A percentile compares a stretch with the other conserved stretches of the same genome.
These are phyloP conservation scores for Phialophora verrucosa DNA, from an alignment of 2,329 filamentous ascomycete genomes.

Conservation along the genomic window DNA sequence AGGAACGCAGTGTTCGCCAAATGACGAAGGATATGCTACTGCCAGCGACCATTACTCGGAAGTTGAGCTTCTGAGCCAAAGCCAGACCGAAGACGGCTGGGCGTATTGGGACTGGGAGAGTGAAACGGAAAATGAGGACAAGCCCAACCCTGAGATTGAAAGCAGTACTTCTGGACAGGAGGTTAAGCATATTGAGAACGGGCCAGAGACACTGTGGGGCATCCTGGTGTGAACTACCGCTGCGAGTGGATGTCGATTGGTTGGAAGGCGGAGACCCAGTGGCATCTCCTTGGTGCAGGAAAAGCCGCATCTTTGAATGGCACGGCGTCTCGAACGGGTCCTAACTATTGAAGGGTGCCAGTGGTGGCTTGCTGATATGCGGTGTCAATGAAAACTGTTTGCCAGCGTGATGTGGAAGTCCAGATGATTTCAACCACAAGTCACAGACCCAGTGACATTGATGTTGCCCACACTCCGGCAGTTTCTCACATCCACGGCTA, in stretches of 20 bases:
- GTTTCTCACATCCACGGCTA: neutral
- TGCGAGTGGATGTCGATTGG: neutral
- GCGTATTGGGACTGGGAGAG: conserved; percentile 24
- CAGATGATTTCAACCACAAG: neutral
- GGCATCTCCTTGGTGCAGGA: neutral
- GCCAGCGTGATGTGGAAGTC: neutral
- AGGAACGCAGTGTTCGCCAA: neutral
- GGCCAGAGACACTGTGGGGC: neutral
- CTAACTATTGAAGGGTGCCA: neutral
- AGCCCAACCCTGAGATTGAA: neutral
- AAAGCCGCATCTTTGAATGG: neutral
- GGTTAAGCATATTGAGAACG: neutral
- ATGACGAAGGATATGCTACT: conserved; percentile 19
- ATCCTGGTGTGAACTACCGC: neutral
- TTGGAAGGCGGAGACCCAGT: neutral
- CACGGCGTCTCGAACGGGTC: neutral
- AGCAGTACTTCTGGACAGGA: neutral
- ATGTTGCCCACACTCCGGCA: neutral
- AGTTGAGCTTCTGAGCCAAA: conserved; percentile 11
- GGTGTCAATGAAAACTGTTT: neutral
- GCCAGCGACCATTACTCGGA: conserved; percentile 6
- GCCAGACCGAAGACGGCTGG: conserved; percentile 21
- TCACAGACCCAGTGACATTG: neutral
- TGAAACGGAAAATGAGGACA: conserved; percentile 9
- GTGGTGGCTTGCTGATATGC: neutral